These are phyloP conservation scores for Lenwebbia sp. DNA, from an alignment of 345 rosid species.

Conservation along the genomic window DNA sequence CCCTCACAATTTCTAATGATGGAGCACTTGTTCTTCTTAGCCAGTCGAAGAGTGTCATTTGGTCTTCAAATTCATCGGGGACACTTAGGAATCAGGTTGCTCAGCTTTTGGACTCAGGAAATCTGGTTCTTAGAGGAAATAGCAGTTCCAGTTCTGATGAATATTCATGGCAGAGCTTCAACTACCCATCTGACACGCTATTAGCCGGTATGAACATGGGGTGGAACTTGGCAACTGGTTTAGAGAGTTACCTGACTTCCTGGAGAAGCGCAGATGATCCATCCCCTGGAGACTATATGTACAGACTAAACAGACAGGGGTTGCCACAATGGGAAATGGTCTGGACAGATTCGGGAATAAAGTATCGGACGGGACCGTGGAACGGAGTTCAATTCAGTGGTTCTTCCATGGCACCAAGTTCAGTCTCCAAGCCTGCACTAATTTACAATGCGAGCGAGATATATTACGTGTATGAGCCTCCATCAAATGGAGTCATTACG, in stretches of 20 bases:
- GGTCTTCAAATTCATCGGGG: slow-evolving; percentile 17
- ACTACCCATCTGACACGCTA: slow-evolving; percentile 18
- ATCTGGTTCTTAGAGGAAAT: slow-evolving; percentile 10
- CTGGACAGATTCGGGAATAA: not conserved
- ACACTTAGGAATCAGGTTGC: not conserved
- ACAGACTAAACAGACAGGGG: not conserved
- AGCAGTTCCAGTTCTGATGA: not conserved
- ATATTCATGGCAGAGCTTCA: slow-evolving; percentile 29
- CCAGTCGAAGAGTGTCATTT: not conserved
- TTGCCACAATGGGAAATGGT: slow-evolving; percentile 2
- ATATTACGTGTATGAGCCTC: slow-evolving; percentile 3
- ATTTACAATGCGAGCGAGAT: not conserved
- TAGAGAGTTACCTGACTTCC: slow-evolving; percentile 2
- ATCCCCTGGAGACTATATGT: slow-evolving; percentile 1
- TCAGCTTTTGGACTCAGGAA: slow-evolving; percentile 21
- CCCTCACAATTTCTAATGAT: slow-evolving; percentile 1
- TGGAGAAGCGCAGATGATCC: slow-evolving; percentile 18
- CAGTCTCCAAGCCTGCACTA: slow-evolving; percentile 6
- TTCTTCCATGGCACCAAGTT: not conserved
- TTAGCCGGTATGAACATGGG: slow-evolving; percentile 32
- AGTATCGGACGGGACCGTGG: slow-evolving; percentile 12
- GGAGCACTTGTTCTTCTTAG: slow-evolving; percentile 6
- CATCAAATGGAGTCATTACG: not conserved
- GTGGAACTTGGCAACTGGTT: not conserved
- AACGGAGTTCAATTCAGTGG: slow-evolving; percentile 23